Conservation (phyloP, 225 moss, liverwort and hornwort species). For the Anthoceros angustus region DNA sequence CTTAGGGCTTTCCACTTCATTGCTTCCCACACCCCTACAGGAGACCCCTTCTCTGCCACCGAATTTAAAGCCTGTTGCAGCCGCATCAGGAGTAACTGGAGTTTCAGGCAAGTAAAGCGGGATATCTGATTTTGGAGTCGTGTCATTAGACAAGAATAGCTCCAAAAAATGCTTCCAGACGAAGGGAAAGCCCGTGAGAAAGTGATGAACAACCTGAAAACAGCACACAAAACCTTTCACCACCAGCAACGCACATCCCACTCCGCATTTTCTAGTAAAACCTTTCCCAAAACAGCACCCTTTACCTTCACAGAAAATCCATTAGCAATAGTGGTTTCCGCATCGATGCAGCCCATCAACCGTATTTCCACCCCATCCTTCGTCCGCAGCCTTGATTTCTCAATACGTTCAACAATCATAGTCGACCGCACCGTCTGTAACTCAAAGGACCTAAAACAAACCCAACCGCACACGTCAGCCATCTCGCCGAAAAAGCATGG, state of each 20-base stretch:
- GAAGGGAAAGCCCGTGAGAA: not conserved
- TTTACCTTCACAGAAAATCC: not conserved
- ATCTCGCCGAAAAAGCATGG: not conserved
- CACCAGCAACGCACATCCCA: not conserved
- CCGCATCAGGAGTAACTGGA: too few species aligned
- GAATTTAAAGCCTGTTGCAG: too few species aligned
- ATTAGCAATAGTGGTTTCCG: not conserved
- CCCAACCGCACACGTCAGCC: not conserved
- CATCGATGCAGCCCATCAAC: not conserved
- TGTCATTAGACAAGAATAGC: not conserved
- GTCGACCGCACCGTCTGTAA: not conserved
- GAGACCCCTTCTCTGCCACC: too few species aligned
- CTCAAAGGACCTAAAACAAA: not conserved
- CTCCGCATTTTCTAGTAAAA: too few species aligned
- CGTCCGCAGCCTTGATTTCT: not conserved
- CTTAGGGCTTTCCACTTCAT: too few species aligned
- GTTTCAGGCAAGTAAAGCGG: too few species aligned
- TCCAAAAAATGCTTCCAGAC: slow-evolving; percentile 3
- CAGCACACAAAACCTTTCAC: not conserved
- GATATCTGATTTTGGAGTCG: too few species aligned
- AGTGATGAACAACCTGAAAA: not conserved
- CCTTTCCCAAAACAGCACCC: too few species aligned
- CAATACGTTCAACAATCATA: slow-evolving; percentile 1
- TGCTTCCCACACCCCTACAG: too few species aligned
- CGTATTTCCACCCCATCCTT: not conserved